Evolutionary conservation across 2,329 filamentous ascomycete species (phyloP).

Genomic region (Drechslerella coelobrocha): DNA sequence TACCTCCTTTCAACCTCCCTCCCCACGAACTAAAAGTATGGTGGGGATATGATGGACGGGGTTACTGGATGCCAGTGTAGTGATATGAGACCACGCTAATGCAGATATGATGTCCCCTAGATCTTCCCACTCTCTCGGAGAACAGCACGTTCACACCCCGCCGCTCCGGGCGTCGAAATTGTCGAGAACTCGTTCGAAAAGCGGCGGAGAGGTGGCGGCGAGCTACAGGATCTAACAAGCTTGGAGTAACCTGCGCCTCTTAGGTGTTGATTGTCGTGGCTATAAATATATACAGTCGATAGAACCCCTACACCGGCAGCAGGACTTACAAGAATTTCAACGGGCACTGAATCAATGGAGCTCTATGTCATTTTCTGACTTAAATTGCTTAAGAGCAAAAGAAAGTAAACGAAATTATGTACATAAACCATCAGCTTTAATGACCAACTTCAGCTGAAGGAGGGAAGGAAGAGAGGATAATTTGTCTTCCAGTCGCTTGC

Average conservation of each 20-base stretch:
- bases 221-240: slow-evolving; percentile 55
- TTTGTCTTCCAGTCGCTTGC: background rate
- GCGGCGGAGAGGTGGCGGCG: slow-evolving; percentile 67
- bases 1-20: slow-evolving; percentile 4
- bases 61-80: background rate
- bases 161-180: slow-evolving; percentile 45
- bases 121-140: slow-evolving; percentile 64
- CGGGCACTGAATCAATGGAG: too few relatives aligned
- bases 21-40: background rate
- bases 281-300: too few relatives aligned
- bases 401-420: slow-evolving; percentile 1
- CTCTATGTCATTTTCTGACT: background rate
- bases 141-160: slow-evolving; percentile 15
- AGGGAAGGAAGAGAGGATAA: background rate
- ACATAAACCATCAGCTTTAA: slow-evolving; percentile 1
- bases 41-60: too few relatives aligned
- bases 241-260: slow-evolving; percentile 50
- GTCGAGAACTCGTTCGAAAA: slow-evolving; percentile 43
- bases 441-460: background rate
- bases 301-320: too few relatives aligned
- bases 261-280: background rate
- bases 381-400: background rate
- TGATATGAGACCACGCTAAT: background rate
- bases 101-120: slow-evolving; percentile 27
- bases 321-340: too few relatives aligned